Evolutionary conservation across 192 early-diverging fungal species (phyloP), one percentile per base, ranked within the genome.

Genomic region (Podila minutissima): DNA sequence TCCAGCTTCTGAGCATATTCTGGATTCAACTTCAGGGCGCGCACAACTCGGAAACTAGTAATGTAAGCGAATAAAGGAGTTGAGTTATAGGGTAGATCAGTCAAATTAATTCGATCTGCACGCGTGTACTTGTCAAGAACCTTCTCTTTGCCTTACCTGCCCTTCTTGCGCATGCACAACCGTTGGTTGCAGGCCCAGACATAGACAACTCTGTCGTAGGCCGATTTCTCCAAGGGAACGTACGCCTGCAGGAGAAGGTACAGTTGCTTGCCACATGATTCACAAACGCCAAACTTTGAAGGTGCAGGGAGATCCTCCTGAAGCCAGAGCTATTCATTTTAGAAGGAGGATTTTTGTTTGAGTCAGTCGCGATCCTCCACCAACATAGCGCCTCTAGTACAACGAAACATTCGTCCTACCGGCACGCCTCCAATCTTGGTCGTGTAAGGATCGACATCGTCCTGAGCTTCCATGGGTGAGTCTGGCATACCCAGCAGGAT

Each of bases 151-250:
- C 19, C n/a, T 59, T 85, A 90, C 90, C 90, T 91, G 46, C 89
- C 89, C 10, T 89, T 86, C 71, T 88, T 89, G 19, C 89, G 88
- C 79, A 92, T 91, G 77, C 95, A 97, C n/a, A 75, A 67, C 26
- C 91, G 86, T 32, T 86, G 87, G 64, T 93, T 95, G 83, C 95
- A 97, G 22, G 86, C 92, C 90, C 92, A 93, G 3, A 96, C 83
- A 82, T 97, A 97, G 19, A 94, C 81, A 0, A 92, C 89, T 28
- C 95, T 85, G 65, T 95, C 92, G 73, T 88, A 93, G 29, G 88
- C 66, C 17, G 92, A 92, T 35, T 87, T 86, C 10, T 88, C 86
- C 38, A 95, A 82, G 20, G 95, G 94, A 19, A 88, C 94, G 74
- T 93, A 92, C 19, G 89, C 83, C 79, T 97, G 95, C 10, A 90